Evolutionary conservation across 257 asterid species (phyloP), one percentile per base, ranked within the genome.

Genomic region (Rehmannia glutinosa): DNA sequence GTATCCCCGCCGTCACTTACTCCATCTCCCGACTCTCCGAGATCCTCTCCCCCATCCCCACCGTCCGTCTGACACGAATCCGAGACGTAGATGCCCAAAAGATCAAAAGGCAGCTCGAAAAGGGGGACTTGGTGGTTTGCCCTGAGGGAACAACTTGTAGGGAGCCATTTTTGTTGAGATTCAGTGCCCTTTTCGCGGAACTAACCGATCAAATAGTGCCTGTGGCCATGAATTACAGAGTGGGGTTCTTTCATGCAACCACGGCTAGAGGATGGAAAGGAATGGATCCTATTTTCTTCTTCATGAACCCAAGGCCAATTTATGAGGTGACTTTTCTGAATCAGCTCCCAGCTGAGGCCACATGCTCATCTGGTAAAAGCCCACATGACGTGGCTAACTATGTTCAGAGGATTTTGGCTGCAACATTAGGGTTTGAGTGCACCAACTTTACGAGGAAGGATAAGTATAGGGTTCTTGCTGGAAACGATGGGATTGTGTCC

Each of bases 181-280:
- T 92, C 62, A 92, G 97, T 54, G 90, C 86, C 0, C 91, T 92
- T 3, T 92, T 92, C 43, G 97, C 98, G 0, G 97, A 92, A 52
- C 47, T 92, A 12, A 89, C 98, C 0, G 97, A 92, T 30, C 80
- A 80, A 2, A 92, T 87, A 3, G 98, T 92, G 8, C 98, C 97
- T 0, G 98, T 89, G 42, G 98, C 96, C 0, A 82, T 89, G 96
- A 87, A 92, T 15, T 83, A 87, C 56, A 64, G 92, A 39, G 97
- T 89, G 2, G 95, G 92, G 62, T 72, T 92, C 35, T 92, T 92
- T 78, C 96, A 92, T 52, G 92, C 96, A 7, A 92, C 96, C 3
- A 92, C 98, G 1, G 98, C 98, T 0, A 57, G 98, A 10, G 98
- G 98, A 5, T 89, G 95, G 95, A 89, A 91, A 47, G 94, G 75